Percentiles rank a stretch among this genome's conserved stretches.
phyloP scores from a whole-genome alignment of 352 stramenopile genomes.

The Phytophthora foliorum region DNA sequence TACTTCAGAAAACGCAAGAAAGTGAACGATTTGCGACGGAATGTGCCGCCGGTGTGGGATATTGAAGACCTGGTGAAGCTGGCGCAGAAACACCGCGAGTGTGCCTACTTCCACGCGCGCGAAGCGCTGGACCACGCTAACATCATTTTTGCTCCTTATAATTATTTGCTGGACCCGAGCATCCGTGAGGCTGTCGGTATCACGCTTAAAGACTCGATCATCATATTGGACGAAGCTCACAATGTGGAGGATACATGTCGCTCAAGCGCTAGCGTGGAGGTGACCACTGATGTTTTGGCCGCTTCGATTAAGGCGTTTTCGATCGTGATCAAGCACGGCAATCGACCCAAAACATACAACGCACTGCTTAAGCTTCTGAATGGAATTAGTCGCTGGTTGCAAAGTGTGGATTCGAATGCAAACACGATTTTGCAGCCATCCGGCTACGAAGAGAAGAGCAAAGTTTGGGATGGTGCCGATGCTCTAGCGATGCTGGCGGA shows the following conservation, averaged over 20 bases:
- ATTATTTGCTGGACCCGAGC: constrained; percentile 84
- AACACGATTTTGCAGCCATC: constrained; percentile 58
- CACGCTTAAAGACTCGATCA: constrained; percentile 76
- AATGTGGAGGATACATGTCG: constrained; percentile 91
- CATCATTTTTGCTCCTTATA: constrained; percentile 92
- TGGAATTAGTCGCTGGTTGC: constrained; percentile 68
- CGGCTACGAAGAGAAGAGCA: constrained; percentile 79
- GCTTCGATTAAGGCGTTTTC: constrained; percentile 72
- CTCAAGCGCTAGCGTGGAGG: constrained; percentile 78
- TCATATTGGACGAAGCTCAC: constrained; percentile 89
- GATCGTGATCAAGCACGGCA: constrained; percentile 71
- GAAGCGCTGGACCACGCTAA: constrained; percentile 65
- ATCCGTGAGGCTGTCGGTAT: constrained; percentile 81
- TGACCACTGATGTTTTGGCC: constrained; percentile 61
- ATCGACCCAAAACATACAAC: constrained; percentile 63
- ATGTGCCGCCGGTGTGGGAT: constrained; percentile 81
- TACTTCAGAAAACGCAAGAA: constrained; percentile 50
- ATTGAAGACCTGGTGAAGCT: constrained; percentile 85
- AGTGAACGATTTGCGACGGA: constrained; percentile 47
- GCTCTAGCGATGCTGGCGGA: constrained; percentile 79
- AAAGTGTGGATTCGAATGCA: constrained; percentile 52
- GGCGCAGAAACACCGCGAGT: constrained; percentile 82
- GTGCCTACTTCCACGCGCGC: constrained; percentile 78
- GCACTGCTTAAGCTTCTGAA: constrained; percentile 73
- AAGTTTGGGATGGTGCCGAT: constrained; percentile 71